These are phyloP conservation scores for Nicotiana rustica DNA, from an alignment of 305 asterid genomes.

Conservation along the genomic window DNA sequence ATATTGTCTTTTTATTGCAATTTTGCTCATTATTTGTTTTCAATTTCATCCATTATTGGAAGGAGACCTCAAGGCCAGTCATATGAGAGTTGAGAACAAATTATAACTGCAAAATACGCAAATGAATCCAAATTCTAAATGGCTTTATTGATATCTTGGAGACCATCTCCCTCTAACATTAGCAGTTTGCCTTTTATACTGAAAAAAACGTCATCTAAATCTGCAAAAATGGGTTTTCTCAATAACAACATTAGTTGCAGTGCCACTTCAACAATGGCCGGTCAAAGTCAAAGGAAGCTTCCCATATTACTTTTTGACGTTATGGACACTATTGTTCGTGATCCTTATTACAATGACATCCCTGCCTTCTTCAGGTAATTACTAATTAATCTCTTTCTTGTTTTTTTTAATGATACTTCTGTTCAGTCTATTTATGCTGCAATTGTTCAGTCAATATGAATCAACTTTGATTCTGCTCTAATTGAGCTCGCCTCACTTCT, in stretches of 20 bases:
- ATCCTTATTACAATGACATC: constrained; percentile 82
- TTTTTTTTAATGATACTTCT: too few relatives aligned
- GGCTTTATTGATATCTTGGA: constrained; percentile 29
- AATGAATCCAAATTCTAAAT: constrained; percentile 2
- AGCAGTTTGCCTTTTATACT: constrained; percentile 19
- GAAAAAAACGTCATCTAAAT: neutral
- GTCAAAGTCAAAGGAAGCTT: neutral
- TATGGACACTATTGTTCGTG: constrained; percentile 87
- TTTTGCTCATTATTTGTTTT: too few relatives aligned
- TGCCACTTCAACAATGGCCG: neutral
- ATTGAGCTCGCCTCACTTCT: too few relatives aligned
- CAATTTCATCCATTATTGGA: too few relatives aligned
- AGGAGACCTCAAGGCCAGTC: too few relatives aligned
- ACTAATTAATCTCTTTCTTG: too few relatives aligned
- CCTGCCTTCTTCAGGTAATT: constrained; percentile 84
- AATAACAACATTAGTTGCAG: neutral
- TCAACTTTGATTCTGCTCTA: too few relatives aligned
- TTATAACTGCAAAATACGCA: too few relatives aligned
- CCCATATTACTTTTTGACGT: constrained; percentile 72
- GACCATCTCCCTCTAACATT: neutral
- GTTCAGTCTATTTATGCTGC: too few relatives aligned
- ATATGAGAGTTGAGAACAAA: too few relatives aligned
- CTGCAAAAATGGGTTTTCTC: constrained; percentile 20
- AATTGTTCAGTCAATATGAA: too few relatives aligned
- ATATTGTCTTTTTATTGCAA: too few relatives aligned